Conservation (phyloP, 2,329 filamentous ascomycete species). For the Monosporascus ibericus region DNA sequence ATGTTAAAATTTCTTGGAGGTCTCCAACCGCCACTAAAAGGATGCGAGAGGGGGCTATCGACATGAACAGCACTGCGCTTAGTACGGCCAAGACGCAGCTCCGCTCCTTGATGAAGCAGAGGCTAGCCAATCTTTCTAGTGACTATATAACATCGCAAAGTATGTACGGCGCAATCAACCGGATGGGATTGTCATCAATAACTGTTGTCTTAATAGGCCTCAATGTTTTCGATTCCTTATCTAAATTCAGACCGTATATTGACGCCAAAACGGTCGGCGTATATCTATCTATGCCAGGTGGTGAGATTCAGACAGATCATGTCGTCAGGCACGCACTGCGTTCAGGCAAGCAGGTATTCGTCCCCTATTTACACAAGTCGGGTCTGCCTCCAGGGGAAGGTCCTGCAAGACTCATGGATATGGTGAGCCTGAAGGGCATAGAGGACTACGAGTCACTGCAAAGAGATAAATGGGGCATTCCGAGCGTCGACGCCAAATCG, state of each 20-base stretch:
- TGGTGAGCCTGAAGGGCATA: constrained; percentile 71
- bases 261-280: constrained; percentile 72
- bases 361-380: constrained; percentile 77
- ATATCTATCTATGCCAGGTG: constrained; percentile 87
- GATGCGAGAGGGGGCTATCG: constrained; percentile 15
- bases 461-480: constrained; percentile 88
- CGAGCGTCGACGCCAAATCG: constrained; percentile 65
- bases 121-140: constrained; percentile 54
- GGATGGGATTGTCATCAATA: neutral
- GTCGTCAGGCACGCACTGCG: constrained; percentile 78
- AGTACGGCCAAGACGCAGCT: constrained; percentile 70
- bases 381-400: constrained; percentile 40
- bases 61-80: constrained; percentile 36
- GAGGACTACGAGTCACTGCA: constrained; percentile 72
- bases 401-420: constrained; percentile 77
- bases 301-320: constrained; percentile 76
- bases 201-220: constrained; percentile 44
- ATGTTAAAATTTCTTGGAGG: neutral
- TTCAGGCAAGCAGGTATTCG: constrained; percentile 77
- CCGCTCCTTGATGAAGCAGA: constrained; percentile 61
- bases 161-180: constrained; percentile 34
- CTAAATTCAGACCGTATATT: constrained; percentile 66
- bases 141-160: constrained; percentile 64
- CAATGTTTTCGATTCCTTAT: constrained; percentile 57
- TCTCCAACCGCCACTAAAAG: constrained; percentile 4